phyloP scores from a whole-genome alignment of 2,329 filamentous ascomycete species.

The Pseudocercospora musae region DNA sequence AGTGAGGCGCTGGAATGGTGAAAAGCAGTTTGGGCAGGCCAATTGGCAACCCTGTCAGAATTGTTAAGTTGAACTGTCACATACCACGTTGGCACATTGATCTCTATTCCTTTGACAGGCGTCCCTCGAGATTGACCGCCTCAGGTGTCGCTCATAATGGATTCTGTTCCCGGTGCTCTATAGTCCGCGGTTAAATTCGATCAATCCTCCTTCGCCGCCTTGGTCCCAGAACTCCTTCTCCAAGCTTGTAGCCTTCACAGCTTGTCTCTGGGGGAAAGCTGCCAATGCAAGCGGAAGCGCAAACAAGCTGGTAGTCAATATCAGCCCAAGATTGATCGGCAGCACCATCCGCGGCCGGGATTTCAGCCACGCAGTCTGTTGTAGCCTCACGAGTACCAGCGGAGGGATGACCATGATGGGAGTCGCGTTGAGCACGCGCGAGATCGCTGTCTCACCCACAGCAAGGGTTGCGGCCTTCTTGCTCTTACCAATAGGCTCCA shows the following conservation, averaged over 20 bases:
- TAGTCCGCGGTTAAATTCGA: constrained; percentile 89
- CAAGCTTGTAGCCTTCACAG: constrained; percentile 68
- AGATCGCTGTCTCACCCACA: constrained; percentile 88
- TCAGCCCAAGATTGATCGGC: constrained; percentile 82
- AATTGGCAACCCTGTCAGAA: no score
- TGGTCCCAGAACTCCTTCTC: constrained; percentile 83
- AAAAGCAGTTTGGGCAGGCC: no score
- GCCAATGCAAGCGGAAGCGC: constrained; percentile 86
- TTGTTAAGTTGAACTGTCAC: no score
- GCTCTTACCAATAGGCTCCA: constrained; percentile 72
- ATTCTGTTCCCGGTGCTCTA: not conserved
- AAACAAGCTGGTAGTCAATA: constrained; percentile 80
- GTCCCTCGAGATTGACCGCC: no score
- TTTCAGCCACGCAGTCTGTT: constrained; percentile 79
- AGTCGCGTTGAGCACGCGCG: constrained; percentile 86
- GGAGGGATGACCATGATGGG: constrained; percentile 97
- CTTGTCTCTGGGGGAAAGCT: constrained; percentile 88
- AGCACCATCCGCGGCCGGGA: constrained; percentile 70
- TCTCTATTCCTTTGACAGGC: no score
- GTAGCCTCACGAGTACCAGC: constrained; percentile 76
- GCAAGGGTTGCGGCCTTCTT: constrained; percentile 83
- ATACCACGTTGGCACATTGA: no score
- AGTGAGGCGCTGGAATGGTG: no score
- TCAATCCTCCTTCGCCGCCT: constrained; percentile 73
- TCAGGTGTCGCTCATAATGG: no score